Base-by-base conservation (phyloP, 2,329 filamentous ascomycete species). In the Fusarium sp. region DNA sequence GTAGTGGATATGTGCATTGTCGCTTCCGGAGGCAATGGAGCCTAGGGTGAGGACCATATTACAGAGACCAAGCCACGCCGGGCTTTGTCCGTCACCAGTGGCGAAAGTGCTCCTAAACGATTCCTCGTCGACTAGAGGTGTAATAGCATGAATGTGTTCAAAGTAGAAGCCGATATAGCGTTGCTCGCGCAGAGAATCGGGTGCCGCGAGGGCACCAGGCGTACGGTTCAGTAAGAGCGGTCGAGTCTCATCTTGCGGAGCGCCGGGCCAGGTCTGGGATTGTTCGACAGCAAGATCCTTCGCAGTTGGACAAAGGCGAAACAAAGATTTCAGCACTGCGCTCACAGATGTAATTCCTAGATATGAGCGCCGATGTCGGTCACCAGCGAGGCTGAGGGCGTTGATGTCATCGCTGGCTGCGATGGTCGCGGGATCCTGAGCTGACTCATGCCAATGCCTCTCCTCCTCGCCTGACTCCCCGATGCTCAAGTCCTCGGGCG, bases 21-120 rank as follows among this genome's bases (percentile, higher is more conserved):
- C 89, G 25, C 87, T 88, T 1, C 85, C 87, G 4, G 88, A 88
- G 7, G 89, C 89, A 52, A 92, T 86, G 61, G 88, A 90, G 3
- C 90, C 90, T 63, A 92, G 84, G 0, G 89, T 89, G 73, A 91
- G 88, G 14, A 92, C 89, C 80, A 91, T 91, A 75, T 92, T 91
- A 9, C 91, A 80, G 14, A 92, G 80, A 6, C 87, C 88, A 33
- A 91, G 83, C 90, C 90, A 92, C 54, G 89, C 85, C 2, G 86
- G 83, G 79, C 91, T 90, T 65, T 84, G 86, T 16, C 90, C 84
- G 50, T 84, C 83, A 3, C 85, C 80, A 13, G 78, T 66, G 14
- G 88, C 81, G 71, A 90, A 91, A n/a, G 87, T 87, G 4, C 87
- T 86, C 70, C 90, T 87, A 69, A 92, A 91, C 38, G 86, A 85